Evolutionary conservation across 1,139 yeast genomes (phyloP), one percentile per base, ranked within the genome.

Genomic region (Yamadazyma jaroonii): DNA sequence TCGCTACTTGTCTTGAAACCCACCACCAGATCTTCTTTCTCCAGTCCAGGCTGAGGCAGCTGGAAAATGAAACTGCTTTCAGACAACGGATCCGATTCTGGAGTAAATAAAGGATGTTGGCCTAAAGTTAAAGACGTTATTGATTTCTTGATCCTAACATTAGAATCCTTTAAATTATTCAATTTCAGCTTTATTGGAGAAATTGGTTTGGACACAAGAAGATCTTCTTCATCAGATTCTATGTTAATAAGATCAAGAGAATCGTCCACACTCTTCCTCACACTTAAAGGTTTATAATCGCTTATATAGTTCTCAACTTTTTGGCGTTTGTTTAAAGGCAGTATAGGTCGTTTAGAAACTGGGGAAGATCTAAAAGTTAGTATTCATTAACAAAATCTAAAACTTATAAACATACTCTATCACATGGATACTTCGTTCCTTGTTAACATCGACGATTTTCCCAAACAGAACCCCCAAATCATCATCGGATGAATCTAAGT

Each of bases 11-110:
- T n/a, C n/a, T n/a, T n/a, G n/a, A n/a, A n/a, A n/a, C n/a, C n/a
- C n/a, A n/a, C n/a, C n/a, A n/a, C n/a, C n/a, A n/a, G n/a, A n/a
- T 17, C 20, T 17, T 17, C 6, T 4, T 17, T 17, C 20, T 17
- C 6, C 20, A 25, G 7, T n/a, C 7, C 7, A 12, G 27, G 7
- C 64, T 8, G 53, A 38, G 3, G 63, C 43, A 30, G 29, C 9
- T 34, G 23, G 15, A 37, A 37, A 15, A 27, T 10, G 28, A 37
- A 34, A 20, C 40, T 37, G 3, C 37, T 30, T 11, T 37, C 35
- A 2, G 27, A 4, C 7, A 37, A n/a, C 6, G 37, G 37, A 28
- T 37, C 40, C 6, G 40, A 37, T n/a, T 33, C 35, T 9, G 25
- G 30, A 10, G 10, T 32, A 9, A 22, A n/a, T 12, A 14, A 14